Evolutionary conservation across 768 basidiomycete species (phyloP).

Genomic region (Leccinellum albellum): DNA sequence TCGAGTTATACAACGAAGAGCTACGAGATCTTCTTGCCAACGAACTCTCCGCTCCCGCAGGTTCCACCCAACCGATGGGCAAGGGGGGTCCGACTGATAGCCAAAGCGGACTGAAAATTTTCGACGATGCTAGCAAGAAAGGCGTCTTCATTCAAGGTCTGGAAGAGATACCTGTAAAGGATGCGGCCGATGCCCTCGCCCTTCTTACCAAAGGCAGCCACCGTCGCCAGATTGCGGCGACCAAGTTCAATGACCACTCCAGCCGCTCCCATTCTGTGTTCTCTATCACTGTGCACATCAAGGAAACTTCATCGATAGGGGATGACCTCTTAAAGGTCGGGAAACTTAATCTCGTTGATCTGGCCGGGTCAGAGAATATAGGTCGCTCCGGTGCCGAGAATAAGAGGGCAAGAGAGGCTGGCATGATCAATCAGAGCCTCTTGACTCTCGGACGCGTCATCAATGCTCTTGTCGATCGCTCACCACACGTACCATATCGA

Average conservation of each 20-base stretch:
- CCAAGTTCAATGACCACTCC: constrained; percentile 97
- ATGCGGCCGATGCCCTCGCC: constrained; percentile 76
- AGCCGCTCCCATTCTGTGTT: constrained; percentile 98
- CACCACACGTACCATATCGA: constrained; percentile 90
- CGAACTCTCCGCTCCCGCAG: constrained; percentile 69
- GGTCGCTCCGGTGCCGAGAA: constrained; percentile 94
- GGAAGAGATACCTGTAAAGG: constrained; percentile 83
- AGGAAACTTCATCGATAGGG: constrained; percentile 71
- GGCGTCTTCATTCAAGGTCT: constrained; percentile 93
- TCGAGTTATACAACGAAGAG: constrained; percentile 98
- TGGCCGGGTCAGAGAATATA: constrained; percentile 97
- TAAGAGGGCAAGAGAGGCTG: constrained; percentile 91
- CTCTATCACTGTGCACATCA: constrained; percentile 91
- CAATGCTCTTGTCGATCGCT: constrained; percentile 89
- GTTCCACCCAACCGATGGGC: constrained; percentile 76
- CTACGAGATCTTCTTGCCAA: constrained; percentile 85
- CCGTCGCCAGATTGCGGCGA: constrained; percentile 88
- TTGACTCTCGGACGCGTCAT: constrained; percentile 97
- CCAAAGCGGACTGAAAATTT: constrained; percentile 75
- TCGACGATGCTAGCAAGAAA: constrained; percentile 84
- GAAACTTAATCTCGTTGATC: constrained; percentile 94
- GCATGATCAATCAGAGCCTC: constrained; percentile 97
- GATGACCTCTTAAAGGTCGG: constrained; percentile 92
- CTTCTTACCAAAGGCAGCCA: constrained; percentile 87
- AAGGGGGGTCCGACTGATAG: constrained; percentile 49